Evolutionary conservation across 2,329 filamentous ascomycete genomes (phyloP), one percentile per base, ranked within the genome.

Genomic region (Sporothrix pallida): DNA sequence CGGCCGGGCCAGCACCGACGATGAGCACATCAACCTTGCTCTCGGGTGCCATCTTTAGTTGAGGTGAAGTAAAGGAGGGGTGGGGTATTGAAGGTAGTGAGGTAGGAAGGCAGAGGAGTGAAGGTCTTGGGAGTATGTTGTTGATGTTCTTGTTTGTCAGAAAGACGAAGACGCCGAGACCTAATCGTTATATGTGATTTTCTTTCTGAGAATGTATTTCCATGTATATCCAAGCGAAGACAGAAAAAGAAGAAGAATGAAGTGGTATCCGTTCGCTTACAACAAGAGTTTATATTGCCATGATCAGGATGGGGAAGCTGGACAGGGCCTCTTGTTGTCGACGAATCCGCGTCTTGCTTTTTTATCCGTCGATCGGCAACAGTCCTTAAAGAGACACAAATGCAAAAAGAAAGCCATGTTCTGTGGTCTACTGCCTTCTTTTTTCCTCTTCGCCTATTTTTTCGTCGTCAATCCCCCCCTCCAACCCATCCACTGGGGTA

Each of bases 1-100:
- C 79, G 48, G 79, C 78, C n/a, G 79, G 79, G 10, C 79, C 79
- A 4, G 76, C 76, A 31, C 77, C 77, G 37, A 77, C 76, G 46
- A 78, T 77, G 1, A 78, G 76, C 31, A 75, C 74, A 63, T 76
- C 75, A 12, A 75, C 74, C 15, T 73, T 58, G n/a, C 48, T 67
- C 50, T 72, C 58, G 17, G 56, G 20, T 3, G 44, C 56, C 70
- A 72, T 72, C 46, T 3, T 20, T 23, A 13, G 58, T 65, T 1
- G 42, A 65, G 42, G 62, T 42, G 56, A 52, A 26, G 42, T 69
- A 10, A 37, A 54, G 65, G 15, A 20, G 48, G 23, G 48, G 17
- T 20, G 46, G 48, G 48, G 26, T 48, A 52, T 37, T 13, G 15
- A 13, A 37, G 26, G 60, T 44, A 63, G 42, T 23, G 13, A 20